Evolutionary conservation across 2,329 filamentous ascomycete species (phyloP).

Genomic region (Fusarium lyarnte): DNA sequence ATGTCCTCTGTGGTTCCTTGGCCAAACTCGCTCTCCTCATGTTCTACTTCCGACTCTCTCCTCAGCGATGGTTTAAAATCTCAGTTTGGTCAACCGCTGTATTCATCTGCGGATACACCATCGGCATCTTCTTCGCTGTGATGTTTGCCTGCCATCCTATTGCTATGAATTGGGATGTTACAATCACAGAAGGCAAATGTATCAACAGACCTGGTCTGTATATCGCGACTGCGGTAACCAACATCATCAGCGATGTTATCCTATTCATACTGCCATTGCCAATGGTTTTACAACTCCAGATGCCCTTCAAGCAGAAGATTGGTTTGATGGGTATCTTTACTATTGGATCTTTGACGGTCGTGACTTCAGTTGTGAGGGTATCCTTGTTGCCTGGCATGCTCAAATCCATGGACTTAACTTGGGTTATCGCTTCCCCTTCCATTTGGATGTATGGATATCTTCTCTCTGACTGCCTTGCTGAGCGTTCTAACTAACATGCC

Average conservation of each 20-base stretch:
- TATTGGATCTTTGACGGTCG: slow-evolving; percentile 51
- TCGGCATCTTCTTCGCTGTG: slow-evolving; percentile 47
- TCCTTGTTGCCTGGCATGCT: slow-evolving; percentile 40
- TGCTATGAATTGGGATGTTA: slow-evolving; percentile 44
- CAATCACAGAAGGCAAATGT: slow-evolving; percentile 49
- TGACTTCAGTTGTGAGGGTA: slow-evolving; percentile 47
- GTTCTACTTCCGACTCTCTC: slow-evolving; percentile 52
- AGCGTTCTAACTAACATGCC: background rate
- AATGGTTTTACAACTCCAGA: slow-evolving; percentile 56
- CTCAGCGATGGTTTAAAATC: slow-evolving; percentile 47
- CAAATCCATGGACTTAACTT: slow-evolving; percentile 41
- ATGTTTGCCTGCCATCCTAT: slow-evolving; percentile 52
- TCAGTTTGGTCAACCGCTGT: slow-evolving; percentile 44
- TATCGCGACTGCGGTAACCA: slow-evolving; percentile 58
- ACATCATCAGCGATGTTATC: slow-evolving; percentile 58
- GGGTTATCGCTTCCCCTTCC: slow-evolving; percentile 42
- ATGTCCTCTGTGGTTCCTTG: slow-evolving; percentile 48
- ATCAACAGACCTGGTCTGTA: slow-evolving; percentile 59
- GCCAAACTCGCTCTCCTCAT: slow-evolving; percentile 52
- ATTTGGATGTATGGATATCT: slow-evolving; percentile 43
- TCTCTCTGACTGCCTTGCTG: background rate
- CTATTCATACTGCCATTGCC: slow-evolving; percentile 58
- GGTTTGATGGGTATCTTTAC: slow-evolving; percentile 56
- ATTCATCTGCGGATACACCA: slow-evolving; percentile 46
- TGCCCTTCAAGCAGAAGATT: slow-evolving; percentile 58